Conservation (phyloP, 495 filamentous ascomycete genomes). For the Xylaria palmicola region DNA sequence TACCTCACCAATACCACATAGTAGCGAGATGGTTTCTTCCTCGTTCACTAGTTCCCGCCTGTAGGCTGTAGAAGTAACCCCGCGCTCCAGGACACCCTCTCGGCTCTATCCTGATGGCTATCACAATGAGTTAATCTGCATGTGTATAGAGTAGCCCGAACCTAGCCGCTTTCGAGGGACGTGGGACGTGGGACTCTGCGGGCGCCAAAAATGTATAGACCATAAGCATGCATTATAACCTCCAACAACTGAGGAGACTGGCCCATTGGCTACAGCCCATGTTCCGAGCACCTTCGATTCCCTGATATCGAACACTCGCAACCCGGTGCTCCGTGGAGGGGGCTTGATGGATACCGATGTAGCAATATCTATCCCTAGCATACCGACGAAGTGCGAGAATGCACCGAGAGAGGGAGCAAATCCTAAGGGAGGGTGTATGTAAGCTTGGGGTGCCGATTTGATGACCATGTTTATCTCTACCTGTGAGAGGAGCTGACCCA, state of each 20-base stretch:
- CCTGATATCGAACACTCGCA: not conserved
- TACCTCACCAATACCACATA: not conserved
- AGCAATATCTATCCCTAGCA: slow-evolving; percentile 2
- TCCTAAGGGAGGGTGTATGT: not conserved
- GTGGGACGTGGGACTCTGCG: not conserved
- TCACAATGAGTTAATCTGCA: not conserved
- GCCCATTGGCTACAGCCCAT: not conserved
- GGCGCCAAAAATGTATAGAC: not conserved
- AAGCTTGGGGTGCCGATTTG: not conserved
- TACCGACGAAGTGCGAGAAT: slow-evolving; percentile 15
- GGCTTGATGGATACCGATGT: not conserved
- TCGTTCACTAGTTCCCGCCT: not conserved
- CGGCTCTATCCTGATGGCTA: not conserved
- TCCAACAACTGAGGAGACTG: not conserved
- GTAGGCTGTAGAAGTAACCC: not conserved
- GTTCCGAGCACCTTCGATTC: not conserved
- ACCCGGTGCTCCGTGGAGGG: not conserved
- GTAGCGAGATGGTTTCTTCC: not conserved
- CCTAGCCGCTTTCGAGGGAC: not conserved
- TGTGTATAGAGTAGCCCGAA: not conserved
- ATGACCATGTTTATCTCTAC: not conserved
- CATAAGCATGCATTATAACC: not conserved
- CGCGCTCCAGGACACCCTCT: not conserved
- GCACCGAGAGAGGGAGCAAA: slow-evolving; percentile 5
- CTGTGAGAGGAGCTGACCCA: not conserved